Percentiles rank a stretch among this genome's conserved stretches.
phyloP scores from a whole-genome alignment of 2,329 filamentous ascomycete genomes.

The Didymella glomerata region DNA sequence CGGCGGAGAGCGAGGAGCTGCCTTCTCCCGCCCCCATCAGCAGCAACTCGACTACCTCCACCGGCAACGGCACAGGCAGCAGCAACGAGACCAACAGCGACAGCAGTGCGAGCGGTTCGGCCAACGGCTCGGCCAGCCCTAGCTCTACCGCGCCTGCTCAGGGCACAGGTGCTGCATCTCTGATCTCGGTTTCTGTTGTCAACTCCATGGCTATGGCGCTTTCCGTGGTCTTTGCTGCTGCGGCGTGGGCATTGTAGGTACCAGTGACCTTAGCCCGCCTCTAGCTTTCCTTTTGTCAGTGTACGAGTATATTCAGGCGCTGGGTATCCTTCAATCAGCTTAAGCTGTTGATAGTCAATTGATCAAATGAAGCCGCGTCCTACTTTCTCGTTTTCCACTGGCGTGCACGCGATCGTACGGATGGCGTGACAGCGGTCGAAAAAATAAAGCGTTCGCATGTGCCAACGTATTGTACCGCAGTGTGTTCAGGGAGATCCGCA shows the following conservation, averaged over 20 bases:
- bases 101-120: conserved; percentile 7
- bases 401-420: neutral
- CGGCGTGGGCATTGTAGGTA: conserved; percentile 36
- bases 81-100: conserved; percentile 19
- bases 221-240: conserved; percentile 38
- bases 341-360: neutral
- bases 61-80: conserved; percentile 23
- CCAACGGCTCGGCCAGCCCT: conserved; percentile 11
- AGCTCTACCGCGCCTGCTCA: conserved; percentile 9
- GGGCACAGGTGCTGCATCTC: conserved; percentile 21
- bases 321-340: neutral
- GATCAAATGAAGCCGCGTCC: neutral
- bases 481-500: neutral
- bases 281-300: conserved; percentile 11
- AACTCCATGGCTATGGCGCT: conserved; percentile 39
- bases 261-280: neutral
- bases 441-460: neutral
- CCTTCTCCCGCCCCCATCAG: conserved; percentile 24
- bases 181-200: conserved; percentile 28
- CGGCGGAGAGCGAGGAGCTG: conserved; percentile 29
- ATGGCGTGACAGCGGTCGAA: neutral
- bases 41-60: conserved; percentile 28
- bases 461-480: neutral
- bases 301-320: neutral
- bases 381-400: neutral